Base-by-base conservation (phyloP, 169 alveolate species). In the Babesia caballi region DNA sequence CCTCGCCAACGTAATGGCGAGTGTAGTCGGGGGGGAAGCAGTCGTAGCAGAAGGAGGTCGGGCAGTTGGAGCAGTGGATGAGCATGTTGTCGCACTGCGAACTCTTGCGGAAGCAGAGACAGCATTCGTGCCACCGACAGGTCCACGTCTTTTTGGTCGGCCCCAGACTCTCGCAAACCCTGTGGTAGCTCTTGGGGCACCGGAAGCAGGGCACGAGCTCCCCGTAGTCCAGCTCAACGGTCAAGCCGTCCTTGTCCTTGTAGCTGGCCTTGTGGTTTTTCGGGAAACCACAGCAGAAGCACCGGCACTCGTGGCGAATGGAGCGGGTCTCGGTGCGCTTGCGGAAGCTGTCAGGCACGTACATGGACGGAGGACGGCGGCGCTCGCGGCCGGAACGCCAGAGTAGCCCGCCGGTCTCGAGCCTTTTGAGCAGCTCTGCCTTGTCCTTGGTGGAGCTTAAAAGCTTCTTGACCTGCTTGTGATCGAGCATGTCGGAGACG, bases 111-210 rank as follows among this genome's bases (percentile, higher is more conserved):
- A 91, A 89, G 61, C 97, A 94, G 32, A 90, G 75, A 46, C 95
- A 89, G 47, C 97, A 94, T 74, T 92, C 96, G 67, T 94, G 97
- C 97, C 97, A 94, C 44, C 94, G 82, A 49, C 97, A 94, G 4
- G 94, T 81, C 96, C 96, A 94, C 41, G 95, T 91, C 65, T 81
- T 81, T 82, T 83, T 83, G 47, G 72, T 78, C 41, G 71, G 87
- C 46, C 59, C 91, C 63, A 69, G 88, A 32, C 86, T 89, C 73
- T 88, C 94, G 53, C 96, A 92, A 49, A 89, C 76, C 68, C 89
- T 91, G 82, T 94, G 97, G 84, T 91, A 94, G 5, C 92, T 83
- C 76, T 89, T 91, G n/a, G 97, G 97, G 66, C 97, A 94, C 23
- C 95, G 70, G 75, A 84, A 87, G 74, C 97, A 92, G 53, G 78